phyloP scores from a whole-genome alignment of 2,329 filamentous ascomycete species.

The Trichoderma oligosporum region DNA sequence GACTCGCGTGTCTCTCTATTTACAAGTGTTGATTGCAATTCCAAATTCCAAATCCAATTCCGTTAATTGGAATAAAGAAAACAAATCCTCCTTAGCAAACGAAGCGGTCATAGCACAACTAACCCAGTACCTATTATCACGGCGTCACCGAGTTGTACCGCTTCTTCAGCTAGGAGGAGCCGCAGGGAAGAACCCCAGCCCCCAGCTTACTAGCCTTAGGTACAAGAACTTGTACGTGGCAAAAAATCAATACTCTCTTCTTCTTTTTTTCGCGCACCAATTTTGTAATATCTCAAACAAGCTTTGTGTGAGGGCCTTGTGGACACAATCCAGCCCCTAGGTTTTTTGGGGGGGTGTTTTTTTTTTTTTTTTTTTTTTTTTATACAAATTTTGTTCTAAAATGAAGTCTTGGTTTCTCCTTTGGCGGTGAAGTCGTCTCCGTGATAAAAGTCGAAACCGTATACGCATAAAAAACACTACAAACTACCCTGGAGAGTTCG shows the following conservation, averaged over 20 bases:
- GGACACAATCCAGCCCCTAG: constrained; percentile 3
- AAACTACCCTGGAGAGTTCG: constrained; percentile 9
- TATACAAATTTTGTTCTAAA: no score
- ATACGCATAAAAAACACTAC: neutral
- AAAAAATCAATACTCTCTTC: neutral
- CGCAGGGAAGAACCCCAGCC: constrained; percentile 13
- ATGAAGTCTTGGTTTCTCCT: neutral
- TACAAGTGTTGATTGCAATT: no score
- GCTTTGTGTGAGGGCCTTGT: constrained; percentile 7
- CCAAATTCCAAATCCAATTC: neutral
- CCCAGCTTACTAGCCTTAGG: constrained; percentile 2
- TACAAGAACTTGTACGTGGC: constrained; percentile 10
- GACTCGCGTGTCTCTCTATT: neutral
- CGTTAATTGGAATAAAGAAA: neutral
- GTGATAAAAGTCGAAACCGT: constrained; percentile 3
- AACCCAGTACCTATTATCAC: constrained; percentile 7
- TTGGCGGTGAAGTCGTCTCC: constrained; percentile 13
- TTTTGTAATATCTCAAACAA: neutral
- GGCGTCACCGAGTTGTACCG: constrained; percentile 18
- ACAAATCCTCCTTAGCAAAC: no score
- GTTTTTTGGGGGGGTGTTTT: neutral
- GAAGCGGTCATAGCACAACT: constrained; percentile 4
- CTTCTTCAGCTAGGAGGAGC: neutral
- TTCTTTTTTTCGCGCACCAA: neutral
- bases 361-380: neutral